Percentiles rank a stretch among this genome's conserved stretches.
Conservation (phyloP, 2,329 filamentous ascomycete species). For the Claviceps purpurea region DNA sequence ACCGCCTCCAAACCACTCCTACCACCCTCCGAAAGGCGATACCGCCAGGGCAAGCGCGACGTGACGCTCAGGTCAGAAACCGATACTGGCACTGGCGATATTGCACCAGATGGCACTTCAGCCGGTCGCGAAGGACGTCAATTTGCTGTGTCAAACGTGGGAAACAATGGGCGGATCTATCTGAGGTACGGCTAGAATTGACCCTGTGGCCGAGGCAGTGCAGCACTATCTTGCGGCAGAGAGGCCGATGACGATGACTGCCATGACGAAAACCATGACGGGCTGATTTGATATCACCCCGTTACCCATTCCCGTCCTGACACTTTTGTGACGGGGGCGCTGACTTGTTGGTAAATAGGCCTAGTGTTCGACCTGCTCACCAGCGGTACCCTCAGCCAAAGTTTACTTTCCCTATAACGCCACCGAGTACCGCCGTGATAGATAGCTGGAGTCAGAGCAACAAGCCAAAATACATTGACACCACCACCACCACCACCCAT, state of each 20-base stretch:
- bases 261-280: neutral
- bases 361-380: constrained; percentile 46
- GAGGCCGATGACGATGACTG: neutral
- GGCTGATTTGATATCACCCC: too few species aligned
- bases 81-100: constrained; percentile 41
- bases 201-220: neutral
- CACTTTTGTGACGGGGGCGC: constrained; percentile 5
- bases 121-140: constrained; percentile 53
- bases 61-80: constrained; percentile 34
- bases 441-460: constrained; percentile 36
- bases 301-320: neutral
- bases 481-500: constrained; percentile 3
- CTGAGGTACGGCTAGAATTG: constrained; percentile 45
- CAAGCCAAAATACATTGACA: constrained; percentile 14
- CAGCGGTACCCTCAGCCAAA: constrained; percentile 48
- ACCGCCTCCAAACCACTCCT: constrained; percentile 24
- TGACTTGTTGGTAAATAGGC: constrained; percentile 27
- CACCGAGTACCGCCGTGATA: constrained; percentile 35
- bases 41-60: constrained; percentile 25
- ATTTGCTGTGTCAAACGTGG: constrained; percentile 71
- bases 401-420: constrained; percentile 47
- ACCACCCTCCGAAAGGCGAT: constrained; percentile 32
- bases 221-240: neutral
- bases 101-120: constrained; percentile 46
- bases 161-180: constrained; percentile 72